Conservation (phyloP, 2,329 filamentous ascomycete genomes). For the Pseudocercospora eumusae region DNA sequence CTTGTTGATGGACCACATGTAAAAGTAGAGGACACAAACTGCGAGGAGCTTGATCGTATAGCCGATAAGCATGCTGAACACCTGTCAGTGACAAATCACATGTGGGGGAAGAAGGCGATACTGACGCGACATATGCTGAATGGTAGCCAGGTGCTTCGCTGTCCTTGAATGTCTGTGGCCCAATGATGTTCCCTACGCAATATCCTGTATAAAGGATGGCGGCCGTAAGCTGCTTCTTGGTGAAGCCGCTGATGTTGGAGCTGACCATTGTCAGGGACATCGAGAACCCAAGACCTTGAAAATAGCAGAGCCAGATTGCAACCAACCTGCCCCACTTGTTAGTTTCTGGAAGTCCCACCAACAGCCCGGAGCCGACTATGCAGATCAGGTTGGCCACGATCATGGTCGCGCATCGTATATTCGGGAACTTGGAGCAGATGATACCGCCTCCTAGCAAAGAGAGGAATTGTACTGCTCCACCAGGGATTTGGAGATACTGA, state of each 20-base stretch:
- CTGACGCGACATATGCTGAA: slow-evolving; percentile 51
- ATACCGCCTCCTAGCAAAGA: slow-evolving; percentile 55
- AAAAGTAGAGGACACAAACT: slow-evolving; percentile 55
- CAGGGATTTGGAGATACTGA: slow-evolving; percentile 60
- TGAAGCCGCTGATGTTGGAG: slow-evolving; percentile 57
- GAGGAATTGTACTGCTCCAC: slow-evolving; percentile 59
- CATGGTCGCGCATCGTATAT: slow-evolving; percentile 58
- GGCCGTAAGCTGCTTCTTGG: slow-evolving; percentile 57
- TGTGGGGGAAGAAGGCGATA: slow-evolving; percentile 3
- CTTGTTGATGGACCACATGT: slow-evolving; percentile 59
- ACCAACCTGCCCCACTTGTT: slow-evolving; percentile 62
- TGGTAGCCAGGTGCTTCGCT: slow-evolving; percentile 54
- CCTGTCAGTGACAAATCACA: neutral
- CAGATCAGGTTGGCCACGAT: slow-evolving; percentile 58
- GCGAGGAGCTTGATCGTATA: slow-evolving; percentile 56
- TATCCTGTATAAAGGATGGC: slow-evolving; percentile 57
- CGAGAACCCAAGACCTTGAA: slow-evolving; percentile 56
- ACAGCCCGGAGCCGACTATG: slow-evolving; percentile 55
- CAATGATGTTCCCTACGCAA: slow-evolving; percentile 55
- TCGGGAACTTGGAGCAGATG: slow-evolving; percentile 56
- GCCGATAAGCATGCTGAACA: slow-evolving; percentile 56
- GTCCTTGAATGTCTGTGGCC: slow-evolving; percentile 56
- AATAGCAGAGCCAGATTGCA: slow-evolving; percentile 59
- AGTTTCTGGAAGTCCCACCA: slow-evolving; percentile 53
- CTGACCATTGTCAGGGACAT: slow-evolving; percentile 57